phyloP scores from a whole-genome alignment of 2,329 filamentous ascomycete species.

The Fusarium lyarnte region DNA sequence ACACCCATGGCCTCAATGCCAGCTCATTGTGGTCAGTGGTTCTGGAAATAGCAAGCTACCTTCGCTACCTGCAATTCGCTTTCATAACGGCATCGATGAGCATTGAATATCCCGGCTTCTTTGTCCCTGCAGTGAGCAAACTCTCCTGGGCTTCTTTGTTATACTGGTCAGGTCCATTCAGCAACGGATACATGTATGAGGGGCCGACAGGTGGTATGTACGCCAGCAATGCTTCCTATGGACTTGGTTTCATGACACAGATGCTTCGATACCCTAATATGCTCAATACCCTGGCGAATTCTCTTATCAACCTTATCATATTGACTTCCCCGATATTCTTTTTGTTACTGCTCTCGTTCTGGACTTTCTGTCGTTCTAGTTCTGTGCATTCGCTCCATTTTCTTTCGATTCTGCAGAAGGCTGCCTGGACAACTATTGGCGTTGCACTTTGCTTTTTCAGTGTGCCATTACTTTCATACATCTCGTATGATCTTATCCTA shows the following conservation, averaged over 20 bases:
- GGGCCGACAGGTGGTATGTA: background rate
- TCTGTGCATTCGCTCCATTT: background rate
- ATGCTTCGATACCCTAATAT: background rate
- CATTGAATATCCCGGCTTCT: background rate
- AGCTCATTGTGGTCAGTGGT: background rate
- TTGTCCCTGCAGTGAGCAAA: background rate
- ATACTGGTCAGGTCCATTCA: background rate
- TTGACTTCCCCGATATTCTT: background rate
- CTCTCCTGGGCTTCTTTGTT: background rate
- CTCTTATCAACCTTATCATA: background rate
- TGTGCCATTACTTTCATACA: background rate
- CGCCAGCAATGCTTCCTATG: background rate
- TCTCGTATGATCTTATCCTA: background rate
- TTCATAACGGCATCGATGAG: background rate
- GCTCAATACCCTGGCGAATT: background rate
- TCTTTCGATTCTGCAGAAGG: background rate
- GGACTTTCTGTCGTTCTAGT: background rate
- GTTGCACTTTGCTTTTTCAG: background rate
- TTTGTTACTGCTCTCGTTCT: background rate
- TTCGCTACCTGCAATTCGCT: background rate
- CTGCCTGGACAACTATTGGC: background rate
- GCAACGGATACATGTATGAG: background rate
- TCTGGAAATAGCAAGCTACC: background rate
- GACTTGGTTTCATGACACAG: background rate
- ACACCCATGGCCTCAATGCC: fast-evolving